Evolutionary conservation across 2,329 filamentous ascomycete species (phyloP).

Genomic region (Truncatella angustata): DNA sequence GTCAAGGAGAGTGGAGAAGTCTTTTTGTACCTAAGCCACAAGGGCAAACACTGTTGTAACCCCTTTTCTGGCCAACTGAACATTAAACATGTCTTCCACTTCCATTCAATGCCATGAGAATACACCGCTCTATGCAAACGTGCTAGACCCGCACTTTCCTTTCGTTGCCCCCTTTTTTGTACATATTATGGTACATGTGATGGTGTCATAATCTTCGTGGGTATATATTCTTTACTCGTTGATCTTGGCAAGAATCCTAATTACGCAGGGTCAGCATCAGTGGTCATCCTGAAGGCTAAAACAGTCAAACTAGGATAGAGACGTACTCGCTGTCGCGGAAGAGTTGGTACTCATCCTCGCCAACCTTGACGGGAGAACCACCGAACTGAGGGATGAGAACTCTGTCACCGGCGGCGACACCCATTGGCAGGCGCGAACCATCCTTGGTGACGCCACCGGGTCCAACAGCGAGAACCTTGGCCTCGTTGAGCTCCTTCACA

Average conservation of each 20-base stretch:
- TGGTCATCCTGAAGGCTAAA: too few species aligned
- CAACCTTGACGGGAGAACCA: constrained; percentile 93
- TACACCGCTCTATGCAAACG: constrained; percentile 22
- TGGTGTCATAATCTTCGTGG: constrained; percentile 23
- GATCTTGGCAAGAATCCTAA: constrained; percentile 96
- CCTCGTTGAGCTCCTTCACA: constrained; percentile 98
- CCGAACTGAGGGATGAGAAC: constrained; percentile 97
- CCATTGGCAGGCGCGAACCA: constrained; percentile 82
- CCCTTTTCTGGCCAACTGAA: not conserved
- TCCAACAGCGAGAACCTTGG: constrained; percentile 91
- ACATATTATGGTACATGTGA: constrained; percentile 25
- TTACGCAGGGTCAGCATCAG: constrained; percentile 18
- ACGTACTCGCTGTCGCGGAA: constrained; percentile 98
- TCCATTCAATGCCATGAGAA: constrained; percentile 11
- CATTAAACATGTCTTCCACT: constrained; percentile 16
- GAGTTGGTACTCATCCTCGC: constrained; percentile 92
- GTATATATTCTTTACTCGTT: constrained; percentile 75
- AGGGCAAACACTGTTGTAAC: not conserved
- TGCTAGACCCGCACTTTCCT: constrained; percentile 16
- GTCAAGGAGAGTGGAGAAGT: not conserved
- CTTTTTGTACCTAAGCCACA: not conserved
- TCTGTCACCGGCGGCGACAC: constrained; percentile 80
- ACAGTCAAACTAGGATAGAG: too few species aligned
- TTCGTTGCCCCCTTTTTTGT: constrained; percentile 15
- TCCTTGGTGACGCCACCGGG: constrained; percentile 85